Percentiles rank a stretch among this genome's conserved stretches.
Conservation (phyloP, 352 stramenopile genomes). For the Pythium volutum region DNA sequence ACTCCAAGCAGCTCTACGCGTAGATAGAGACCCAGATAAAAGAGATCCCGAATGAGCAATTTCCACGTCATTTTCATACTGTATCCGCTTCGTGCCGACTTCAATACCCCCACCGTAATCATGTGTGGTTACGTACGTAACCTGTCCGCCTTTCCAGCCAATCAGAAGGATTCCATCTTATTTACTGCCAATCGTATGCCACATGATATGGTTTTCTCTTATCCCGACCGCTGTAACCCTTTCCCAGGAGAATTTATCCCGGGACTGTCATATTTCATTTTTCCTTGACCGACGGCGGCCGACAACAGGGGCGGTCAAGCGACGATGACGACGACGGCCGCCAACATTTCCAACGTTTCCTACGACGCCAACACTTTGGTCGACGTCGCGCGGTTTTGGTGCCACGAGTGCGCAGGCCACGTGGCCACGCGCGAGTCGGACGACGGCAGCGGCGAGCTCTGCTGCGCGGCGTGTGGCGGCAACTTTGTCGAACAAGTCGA, state of each 20-base stretch:
- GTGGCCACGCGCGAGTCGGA: conserved; percentile 56
- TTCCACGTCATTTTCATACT: neutral
- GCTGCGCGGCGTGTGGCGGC: conserved; percentile 60
- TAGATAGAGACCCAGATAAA: conserved; percentile 27
- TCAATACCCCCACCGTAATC: neutral
- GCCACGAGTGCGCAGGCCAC: conserved; percentile 64
- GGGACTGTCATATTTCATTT: neutral
- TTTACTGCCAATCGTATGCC: neutral
- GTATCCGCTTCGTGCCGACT: too few relatives aligned
- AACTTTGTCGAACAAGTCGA: conserved; percentile 89
- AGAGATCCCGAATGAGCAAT: too few relatives aligned
- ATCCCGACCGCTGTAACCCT: neutral
- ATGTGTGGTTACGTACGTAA: neutral
- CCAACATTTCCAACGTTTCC: neutral
- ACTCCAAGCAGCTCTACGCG: conserved; percentile 87
- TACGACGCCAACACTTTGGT: too few relatives aligned
- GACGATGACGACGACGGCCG: neutral
- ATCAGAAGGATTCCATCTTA: neutral
- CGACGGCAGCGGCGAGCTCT: conserved; percentile 57
- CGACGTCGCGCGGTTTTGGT: conserved; percentile 54
- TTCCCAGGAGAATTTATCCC: neutral
- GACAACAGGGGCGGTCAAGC: too few relatives aligned
- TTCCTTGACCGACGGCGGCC: neutral
- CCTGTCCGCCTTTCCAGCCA: too few relatives aligned
- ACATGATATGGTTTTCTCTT: neutral